Evolutionary conservation across 225 moss, liverwort and hornwort genomes (phyloP), one percentile per base, ranked within the genome.

Genomic region (Bryoerythrophyllum caledonicum): DNA sequence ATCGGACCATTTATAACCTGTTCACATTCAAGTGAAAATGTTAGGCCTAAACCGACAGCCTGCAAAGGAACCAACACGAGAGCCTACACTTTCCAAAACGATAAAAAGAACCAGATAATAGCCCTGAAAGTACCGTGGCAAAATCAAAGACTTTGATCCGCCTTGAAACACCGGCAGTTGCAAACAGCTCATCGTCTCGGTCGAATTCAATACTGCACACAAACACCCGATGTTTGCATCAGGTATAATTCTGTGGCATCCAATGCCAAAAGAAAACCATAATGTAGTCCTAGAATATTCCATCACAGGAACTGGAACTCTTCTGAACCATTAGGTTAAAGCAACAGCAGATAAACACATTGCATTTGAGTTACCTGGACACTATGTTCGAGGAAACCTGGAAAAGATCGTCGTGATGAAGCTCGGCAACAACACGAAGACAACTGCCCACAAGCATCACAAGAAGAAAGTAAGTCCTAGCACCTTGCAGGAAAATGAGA

Each of bases 121-220:
- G 55, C 68, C 8, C 21, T 30, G 49, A 72, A 67, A 52, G 72
- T 88, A 97, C 96, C 77, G 88, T 89, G 6, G 88, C 85, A 70
- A 90, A 97, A 59, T 93, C 79, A 32, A 97, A 97, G 60, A 97
- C 86, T 83, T 97, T 97, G 20, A 97, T 97, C 60, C 96, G 85
- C 73, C 96, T 87, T 37, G 96, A 94, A 62, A 97, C 96, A 55
- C 96, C 96, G 38, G 96, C 96, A 37, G 92, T 97, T 24, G 96
- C 96, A 78, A 97, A 97, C 58, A 87, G 81, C 65, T 97, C 92
- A 73, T 97, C 96, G 76, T 86, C 90, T 46, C 70, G 84, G 77
- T 94, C 91, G 71, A 97, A 97, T 73, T 94, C 96, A 63, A 97
- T 97, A 78, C 96, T 96, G 94, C 83, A 73, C 64, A 67, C 46